Evolutionary conservation across 164 flowering plant genomes (phyloP).

Genomic region (Warburgia ugandensis): DNA sequence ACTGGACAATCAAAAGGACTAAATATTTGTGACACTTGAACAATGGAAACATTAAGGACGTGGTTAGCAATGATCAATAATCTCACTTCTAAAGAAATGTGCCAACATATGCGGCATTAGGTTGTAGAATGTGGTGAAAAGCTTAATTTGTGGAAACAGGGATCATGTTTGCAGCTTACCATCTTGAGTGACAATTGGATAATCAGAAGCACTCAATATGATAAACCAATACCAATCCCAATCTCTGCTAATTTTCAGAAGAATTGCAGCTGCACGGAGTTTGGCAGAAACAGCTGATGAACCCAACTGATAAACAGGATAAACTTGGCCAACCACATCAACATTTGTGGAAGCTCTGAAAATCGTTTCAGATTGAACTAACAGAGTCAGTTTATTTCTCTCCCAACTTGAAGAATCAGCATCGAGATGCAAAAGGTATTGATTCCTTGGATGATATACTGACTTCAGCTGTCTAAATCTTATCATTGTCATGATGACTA

Average conservation of each 20-base stretch:
- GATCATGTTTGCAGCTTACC: constrained; percentile 22
- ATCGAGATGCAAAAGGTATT: constrained; percentile 40
- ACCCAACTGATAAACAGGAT: constrained; percentile 29
- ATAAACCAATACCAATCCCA: constrained; percentile 39
- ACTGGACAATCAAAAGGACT: too few species aligned
- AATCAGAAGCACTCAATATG: constrained; percentile 39
- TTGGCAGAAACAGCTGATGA: constrained; percentile 34
- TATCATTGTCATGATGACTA: constrained; percentile 24
- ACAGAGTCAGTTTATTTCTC: constrained; percentile 22
- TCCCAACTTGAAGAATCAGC: constrained; percentile 22
- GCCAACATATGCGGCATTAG: too few species aligned
- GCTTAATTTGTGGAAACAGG: not conserved
- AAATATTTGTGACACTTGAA: too few species aligned
- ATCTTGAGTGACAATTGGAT: constrained; percentile 49
- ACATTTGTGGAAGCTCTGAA: constrained; percentile 38
- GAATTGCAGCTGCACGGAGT: constrained; percentile 46
- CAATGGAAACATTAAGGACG: too few species aligned
- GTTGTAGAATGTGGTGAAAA: too few species aligned
- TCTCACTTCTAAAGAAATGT: too few species aligned
- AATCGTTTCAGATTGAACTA: constrained; percentile 19
- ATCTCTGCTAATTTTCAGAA: constrained; percentile 23
- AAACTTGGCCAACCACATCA: constrained; percentile 29
- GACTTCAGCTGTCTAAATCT: constrained; percentile 36
- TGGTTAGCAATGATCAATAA: too few species aligned
- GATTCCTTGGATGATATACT: constrained; percentile 54